Base-by-base conservation (phyloP, 331 rosid species). In the Cucumis variabilis region DNA sequence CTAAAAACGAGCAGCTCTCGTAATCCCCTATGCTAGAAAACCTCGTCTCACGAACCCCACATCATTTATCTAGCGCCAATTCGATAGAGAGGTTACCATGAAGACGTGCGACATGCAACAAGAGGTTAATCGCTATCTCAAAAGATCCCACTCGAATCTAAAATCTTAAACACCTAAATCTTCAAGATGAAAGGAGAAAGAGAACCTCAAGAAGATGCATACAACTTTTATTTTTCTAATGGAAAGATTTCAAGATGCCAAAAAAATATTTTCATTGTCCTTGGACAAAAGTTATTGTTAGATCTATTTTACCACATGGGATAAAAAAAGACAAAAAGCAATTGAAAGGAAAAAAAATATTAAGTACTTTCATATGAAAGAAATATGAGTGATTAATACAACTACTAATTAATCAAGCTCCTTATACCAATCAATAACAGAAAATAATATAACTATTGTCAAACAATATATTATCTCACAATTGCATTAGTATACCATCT, bases 381-480 rank as follows among this genome's bases (percentile, higher is more conserved):
- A 60, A 21, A 82, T 28, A 37, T 51, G 30, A 21, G 65, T 62
- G 20, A 63, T 65, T 41, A 83, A 83, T 62, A 60, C 53, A 82
- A 41, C 23, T 20, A n/a, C 58, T 37, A 63, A 37, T 5, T 33
- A 17, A 82, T 63, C 23, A 51, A 82, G 70, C 85, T 5, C 50
- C 85, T 81, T 55, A 23, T 68, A 82, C 20, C 70, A 60, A 82
- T 62, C 71, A 33, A 30, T 63, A 82, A 62, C 12, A 62, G 55
- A 58, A 82, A 82, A 33, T 10, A 13, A 37, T 71, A 82, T 82
- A 23, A 37, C 23, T 58, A 8, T 82, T 6, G 21, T 82, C 24
- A 82, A 82, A 37, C 12, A 82, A 82, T 63, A 23, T 83, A 63
- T 33, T 60, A n/a, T 83, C 74, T 41, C 74, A n/a, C 74, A n/a